Conservation (phyloP, 495 filamentous ascomycete species). For the Choiromyces venosus region DNA sequence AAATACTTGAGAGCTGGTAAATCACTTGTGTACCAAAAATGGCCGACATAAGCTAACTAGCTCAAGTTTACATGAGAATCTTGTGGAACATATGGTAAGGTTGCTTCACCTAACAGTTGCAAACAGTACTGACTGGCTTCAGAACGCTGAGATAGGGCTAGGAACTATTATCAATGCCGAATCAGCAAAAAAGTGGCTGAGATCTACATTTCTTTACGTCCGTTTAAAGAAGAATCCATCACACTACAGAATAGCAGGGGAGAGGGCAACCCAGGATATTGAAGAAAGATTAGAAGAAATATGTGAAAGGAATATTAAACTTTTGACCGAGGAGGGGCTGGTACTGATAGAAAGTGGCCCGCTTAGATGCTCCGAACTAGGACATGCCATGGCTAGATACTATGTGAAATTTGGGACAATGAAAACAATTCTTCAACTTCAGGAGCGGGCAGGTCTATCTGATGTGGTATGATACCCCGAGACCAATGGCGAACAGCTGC, state of each 20-base stretch:
- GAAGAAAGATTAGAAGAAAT: conserved; percentile 72
- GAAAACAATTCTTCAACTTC: conserved; percentile 64
- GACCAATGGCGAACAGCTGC: neutral
- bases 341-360: conserved; percentile 47
- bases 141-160: conserved; percentile 85
- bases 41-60: conserved; percentile 16
- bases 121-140: conserved; percentile 5
- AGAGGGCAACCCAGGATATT: conserved; percentile 47
- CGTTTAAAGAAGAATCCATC: conserved; percentile 71
- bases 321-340: conserved; percentile 59
- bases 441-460: conserved; percentile 55
- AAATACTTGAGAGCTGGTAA: conserved; percentile 74
- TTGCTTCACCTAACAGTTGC: neutral
- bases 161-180: conserved; percentile 66
- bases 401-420: conserved; percentile 90
- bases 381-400: conserved; percentile 87
- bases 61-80: conserved; percentile 66
- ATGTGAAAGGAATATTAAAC: conserved; percentile 69
- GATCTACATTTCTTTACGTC: conserved; percentile 80
- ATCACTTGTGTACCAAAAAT: neutral
- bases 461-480: conserved; percentile 58
- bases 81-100: conserved; percentile 72
- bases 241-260: conserved; percentile 66
- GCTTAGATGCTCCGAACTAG: conserved; percentile 68
- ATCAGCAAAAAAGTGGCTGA: conserved; percentile 76